phyloP scores from a whole-genome alignment of 1,139 yeast genomes.

The Zygoascus meyerae region DNA sequence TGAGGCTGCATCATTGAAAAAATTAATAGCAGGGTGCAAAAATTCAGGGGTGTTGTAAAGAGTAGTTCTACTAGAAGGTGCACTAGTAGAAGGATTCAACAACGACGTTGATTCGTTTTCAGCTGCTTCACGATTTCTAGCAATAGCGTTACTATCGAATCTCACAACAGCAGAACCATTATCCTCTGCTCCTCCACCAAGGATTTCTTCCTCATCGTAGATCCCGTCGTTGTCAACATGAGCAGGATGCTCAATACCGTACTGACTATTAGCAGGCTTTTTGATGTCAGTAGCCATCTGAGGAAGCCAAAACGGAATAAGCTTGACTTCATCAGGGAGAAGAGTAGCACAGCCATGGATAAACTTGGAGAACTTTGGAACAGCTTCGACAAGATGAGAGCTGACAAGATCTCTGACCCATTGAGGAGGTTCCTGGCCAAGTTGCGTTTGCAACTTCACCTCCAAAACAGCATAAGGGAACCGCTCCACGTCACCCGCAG shows the following conservation, averaged over 20 bases:
- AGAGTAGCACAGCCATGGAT: constrained; percentile 92
- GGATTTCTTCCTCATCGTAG: constrained; percentile 29
- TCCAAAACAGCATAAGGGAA: constrained; percentile 97
- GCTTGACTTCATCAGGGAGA: constrained; percentile 70
- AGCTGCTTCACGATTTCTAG: constrained; percentile 17
- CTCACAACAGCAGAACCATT: constrained; percentile 18
- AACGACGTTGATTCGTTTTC: constrained; percentile 25
- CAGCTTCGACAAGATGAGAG: constrained; percentile 94
- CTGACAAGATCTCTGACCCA: constrained; percentile 93
- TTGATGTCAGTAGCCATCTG: constrained; percentile 95
- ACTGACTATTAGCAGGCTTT: constrained; percentile 69
- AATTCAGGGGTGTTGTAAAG: constrained; percentile 7
- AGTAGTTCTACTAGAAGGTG: constrained; percentile 4
- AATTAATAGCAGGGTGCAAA: constrained; percentile 14
- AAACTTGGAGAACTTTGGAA: constrained; percentile 94
- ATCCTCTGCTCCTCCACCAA: constrained; percentile 16
- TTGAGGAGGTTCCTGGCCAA: constrained; percentile 97
- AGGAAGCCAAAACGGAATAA: constrained; percentile 97
- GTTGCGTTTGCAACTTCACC: constrained; percentile 92
- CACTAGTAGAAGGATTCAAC: constrained; percentile 12
- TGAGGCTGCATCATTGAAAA: constrained; percentile 11
- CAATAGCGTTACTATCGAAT: constrained; percentile 25
- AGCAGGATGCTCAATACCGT: constrained; percentile 56
- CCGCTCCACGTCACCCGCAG: constrained; percentile 78
- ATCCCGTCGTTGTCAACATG: constrained; percentile 41